Conservation (phyloP, 352 stramenopile genomes). For the Phytophthora palmivora region DNA sequence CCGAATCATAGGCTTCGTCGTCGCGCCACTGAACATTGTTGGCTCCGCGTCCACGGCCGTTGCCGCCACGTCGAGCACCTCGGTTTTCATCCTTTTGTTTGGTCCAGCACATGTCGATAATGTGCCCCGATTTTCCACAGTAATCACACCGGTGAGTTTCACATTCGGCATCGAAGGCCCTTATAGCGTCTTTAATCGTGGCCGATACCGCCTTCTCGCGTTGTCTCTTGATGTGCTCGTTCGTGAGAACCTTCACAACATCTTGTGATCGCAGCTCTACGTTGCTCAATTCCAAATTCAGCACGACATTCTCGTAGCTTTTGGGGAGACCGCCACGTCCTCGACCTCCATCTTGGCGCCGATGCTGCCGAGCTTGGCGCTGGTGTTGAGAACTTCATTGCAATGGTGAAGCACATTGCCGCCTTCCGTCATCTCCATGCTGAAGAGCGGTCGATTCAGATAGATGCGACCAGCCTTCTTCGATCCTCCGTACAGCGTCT, state of each 20-base stretch:
- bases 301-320: no score
- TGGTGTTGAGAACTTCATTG: conserved; percentile 12
- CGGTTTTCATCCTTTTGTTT: no score
- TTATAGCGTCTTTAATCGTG: conserved; percentile 17
- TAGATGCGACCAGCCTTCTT: conserved; percentile 34
- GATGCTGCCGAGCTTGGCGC: no score
- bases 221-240: conserved; percentile 28
- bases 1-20: conserved; percentile 19
- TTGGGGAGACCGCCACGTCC: conserved; percentile 4
- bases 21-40: conserved; percentile 13
- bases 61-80: conserved; percentile 10
- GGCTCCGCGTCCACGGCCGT: conserved; percentile 12
- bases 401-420: conserved; percentile 12
- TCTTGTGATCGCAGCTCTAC: conserved; percentile 15
- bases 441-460: conserved; percentile 21
- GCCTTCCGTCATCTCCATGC: conserved; percentile 7
- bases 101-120: no score
- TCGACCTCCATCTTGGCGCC: conserved; percentile 11
- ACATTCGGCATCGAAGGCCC: conserved; percentile 20
- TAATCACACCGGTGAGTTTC: no score
- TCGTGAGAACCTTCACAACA: conserved; percentile 27
- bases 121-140: no score
- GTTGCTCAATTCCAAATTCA: conserved; percentile 28
- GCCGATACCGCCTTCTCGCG: conserved; percentile 12
- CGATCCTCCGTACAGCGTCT: conserved; percentile 13